Base-by-base conservation (phyloP, 2,329 filamentous ascomycete species). In the Ophiostoma ulmi region DNA sequence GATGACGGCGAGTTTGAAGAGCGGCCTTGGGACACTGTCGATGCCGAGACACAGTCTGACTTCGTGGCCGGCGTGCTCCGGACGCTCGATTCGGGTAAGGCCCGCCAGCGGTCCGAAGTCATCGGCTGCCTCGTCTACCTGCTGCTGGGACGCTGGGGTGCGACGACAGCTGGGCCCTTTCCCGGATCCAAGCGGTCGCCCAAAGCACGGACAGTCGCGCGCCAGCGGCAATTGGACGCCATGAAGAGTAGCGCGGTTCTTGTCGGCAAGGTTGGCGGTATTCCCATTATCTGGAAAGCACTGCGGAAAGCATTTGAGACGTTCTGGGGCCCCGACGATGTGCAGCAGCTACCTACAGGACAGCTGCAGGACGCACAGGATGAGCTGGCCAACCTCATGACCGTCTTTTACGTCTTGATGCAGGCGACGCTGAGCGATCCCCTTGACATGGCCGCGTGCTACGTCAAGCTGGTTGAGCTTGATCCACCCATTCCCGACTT, bases 401-500 rank as follows among this genome's bases (percentile, higher is more conserved):
- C 74, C 11, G 65, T 74, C n/a, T 71, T 76, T 41, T 76, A 76
- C 70, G 70, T 73, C 75, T 78, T 82, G 31, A 83, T 90, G 71
- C 87, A 90, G 77, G 82, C 84, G 72, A 80, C 83, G 2, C 77
- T 89, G 41, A 84, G 83, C 73, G 83, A 87, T 72, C 80, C 82
- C 0, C 80, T 83, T 26, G 83, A 81, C 68, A 81, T 88, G 79
- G 79, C 77, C 1, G 77, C 78, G 20, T 81, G 85, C 31, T 80
- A 83, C 69, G 77, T 79, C 1, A 83, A 85, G 72, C 80, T 91
- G 7, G 48, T 55, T 10, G 52, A 55, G 48, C 79, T 92, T 68
- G 83, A 88, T 35, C 92, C 92, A 0, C 86, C 86, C 70, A 79
- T 97, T 67, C 84, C 94, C 22, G 85, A 91, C 67, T 90, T 90